phyloP scores from a whole-genome alignment of 2,329 filamentous ascomycete genomes.

The Arthrobotrys musiformis region DNA sequence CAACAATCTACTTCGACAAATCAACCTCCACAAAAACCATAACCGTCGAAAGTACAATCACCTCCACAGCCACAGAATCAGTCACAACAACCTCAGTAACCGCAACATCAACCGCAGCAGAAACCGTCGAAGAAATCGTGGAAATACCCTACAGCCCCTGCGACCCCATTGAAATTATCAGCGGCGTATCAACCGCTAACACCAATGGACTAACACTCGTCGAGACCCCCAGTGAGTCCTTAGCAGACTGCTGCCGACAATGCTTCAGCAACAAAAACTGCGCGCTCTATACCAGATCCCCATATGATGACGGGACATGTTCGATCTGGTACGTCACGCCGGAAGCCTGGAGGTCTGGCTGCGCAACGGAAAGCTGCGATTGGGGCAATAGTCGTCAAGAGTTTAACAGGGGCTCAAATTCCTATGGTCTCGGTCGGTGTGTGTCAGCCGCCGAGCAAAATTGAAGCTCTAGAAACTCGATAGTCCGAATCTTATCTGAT shows the following conservation, averaged over 20 bases:
- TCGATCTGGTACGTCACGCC: background rate
- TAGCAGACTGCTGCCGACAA: background rate
- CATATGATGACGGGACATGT: background rate
- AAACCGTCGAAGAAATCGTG: background rate
- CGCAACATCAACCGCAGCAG: background rate
- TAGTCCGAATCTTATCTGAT: too few relatives aligned
- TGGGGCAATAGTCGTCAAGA: background rate
- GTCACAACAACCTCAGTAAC: background rate
- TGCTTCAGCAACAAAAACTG: background rate
- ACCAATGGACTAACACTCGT: background rate
- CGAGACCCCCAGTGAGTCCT: background rate
- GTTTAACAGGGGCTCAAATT: background rate
- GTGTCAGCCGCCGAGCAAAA: background rate
- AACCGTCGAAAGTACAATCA: background rate
- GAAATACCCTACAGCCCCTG: background rate
- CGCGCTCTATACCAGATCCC: background rate
- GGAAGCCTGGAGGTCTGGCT: background rate
- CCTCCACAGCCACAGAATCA: background rate
- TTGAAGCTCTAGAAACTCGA: too few relatives aligned
- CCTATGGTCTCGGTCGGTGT: background rate
- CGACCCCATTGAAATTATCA: background rate
- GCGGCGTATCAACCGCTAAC: background rate
- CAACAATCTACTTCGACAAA: background rate
- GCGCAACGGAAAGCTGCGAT: background rate
- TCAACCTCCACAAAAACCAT: background rate